These are phyloP conservation scores for Tylopilus sp. DNA, from an alignment of 1,284 basidiomycete species.

Conservation along the genomic window DNA sequence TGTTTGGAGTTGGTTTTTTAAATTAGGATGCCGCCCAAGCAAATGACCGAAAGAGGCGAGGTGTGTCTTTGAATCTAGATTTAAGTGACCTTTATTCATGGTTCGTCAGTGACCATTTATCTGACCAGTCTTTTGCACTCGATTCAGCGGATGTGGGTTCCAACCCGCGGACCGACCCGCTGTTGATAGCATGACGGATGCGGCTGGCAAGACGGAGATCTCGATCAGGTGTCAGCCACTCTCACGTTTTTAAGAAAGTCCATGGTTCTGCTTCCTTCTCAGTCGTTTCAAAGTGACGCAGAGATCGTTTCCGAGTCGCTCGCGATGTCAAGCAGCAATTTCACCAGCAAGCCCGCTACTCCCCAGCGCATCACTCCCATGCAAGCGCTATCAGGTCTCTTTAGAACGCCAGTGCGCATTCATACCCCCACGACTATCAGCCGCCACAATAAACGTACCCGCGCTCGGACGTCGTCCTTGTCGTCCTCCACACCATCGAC, in stretches of 20 bases:
- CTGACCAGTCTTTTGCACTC: too few species aligned
- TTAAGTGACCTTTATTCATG: too few species aligned
- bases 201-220: constrained; percentile 8
- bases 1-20: too few species aligned
- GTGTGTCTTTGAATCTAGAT: too few species aligned
- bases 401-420: constrained; percentile 25
- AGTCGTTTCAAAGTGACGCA: neutral
- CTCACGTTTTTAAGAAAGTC: constrained; percentile 5
- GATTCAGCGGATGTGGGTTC: too few species aligned
- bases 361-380: constrained; percentile 18
- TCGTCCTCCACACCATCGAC: constrained; percentile 10
- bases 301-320: neutral
- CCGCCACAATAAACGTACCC: constrained; percentile 24
- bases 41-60: too few species aligned
- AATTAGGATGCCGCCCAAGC: too few species aligned
- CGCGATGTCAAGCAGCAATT: constrained; percentile 10
- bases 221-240: constrained; percentile 15
- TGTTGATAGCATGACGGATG: neutral
- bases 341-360: constrained; percentile 12
- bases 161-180: neutral
- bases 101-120: too few species aligned
- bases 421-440: constrained; percentile 18
- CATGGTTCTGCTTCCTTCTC: neutral
- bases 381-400: constrained; percentile 19
- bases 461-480: constrained; percentile 4